Conservation (phyloP, 169 alveolate genomes). For the Plasmodium reichenowi region DNA sequence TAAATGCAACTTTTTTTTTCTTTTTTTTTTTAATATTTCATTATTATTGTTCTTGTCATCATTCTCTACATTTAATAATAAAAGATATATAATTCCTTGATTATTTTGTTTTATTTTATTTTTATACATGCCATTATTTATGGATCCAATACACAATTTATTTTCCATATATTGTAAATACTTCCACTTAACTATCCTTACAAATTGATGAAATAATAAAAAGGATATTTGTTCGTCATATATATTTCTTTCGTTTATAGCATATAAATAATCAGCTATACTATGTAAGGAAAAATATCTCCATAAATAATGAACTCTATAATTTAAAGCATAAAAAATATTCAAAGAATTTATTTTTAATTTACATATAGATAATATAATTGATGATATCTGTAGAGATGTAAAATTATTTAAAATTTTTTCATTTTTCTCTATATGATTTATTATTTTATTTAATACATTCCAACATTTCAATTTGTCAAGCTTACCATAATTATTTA, state of each 20-base stretch:
- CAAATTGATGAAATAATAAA: constrained; percentile 43
- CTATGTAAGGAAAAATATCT: constrained; percentile 43
- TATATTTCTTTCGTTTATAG: constrained; percentile 48
- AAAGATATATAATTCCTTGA: neutral
- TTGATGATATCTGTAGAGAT: constrained; percentile 43
- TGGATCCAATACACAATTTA: neutral
- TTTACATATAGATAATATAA: constrained; percentile 37
- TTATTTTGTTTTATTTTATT: constrained; percentile 2
- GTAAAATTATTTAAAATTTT: constrained; percentile 8
- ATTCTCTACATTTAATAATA: neutral
- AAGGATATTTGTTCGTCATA: constrained; percentile 29
- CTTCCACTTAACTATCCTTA: neutral
- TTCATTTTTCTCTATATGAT: constrained; percentile 12
- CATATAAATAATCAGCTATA: constrained; percentile 58
- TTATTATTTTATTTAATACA: neutral
- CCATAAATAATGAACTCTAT: constrained; percentile 46
- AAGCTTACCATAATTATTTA: neutral
- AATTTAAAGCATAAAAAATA: constrained; percentile 32
- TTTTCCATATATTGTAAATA: neutral
- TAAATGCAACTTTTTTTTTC: constrained; percentile 1
- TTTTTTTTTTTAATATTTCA: too few relatives aligned
- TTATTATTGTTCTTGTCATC: too few relatives aligned
- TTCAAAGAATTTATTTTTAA: constrained; percentile 27
- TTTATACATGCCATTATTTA: neutral
- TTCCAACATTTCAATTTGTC: neutral